Evolutionary conservation across 2,329 filamentous ascomycete genomes (phyloP), one percentile per base, ranked within the genome.

Genomic region (Fusarium sp.): DNA sequence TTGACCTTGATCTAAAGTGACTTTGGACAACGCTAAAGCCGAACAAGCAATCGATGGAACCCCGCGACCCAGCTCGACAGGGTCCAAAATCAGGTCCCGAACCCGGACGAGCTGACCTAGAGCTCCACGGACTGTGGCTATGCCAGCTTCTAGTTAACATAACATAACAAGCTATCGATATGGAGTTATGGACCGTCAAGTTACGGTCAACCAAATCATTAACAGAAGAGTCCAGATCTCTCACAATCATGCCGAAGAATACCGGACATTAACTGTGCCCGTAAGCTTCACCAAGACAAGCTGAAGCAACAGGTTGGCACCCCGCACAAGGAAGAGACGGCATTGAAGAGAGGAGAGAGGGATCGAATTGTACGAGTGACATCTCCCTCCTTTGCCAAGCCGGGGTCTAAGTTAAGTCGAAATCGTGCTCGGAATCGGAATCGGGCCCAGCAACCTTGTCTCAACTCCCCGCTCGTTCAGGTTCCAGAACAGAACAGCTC

Each of bases 81-180:
- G 73, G 73, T 69, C 66, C 63, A 55, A 50, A 52, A 60, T 40
- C 55, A 71, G 54, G 71, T 70, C 71, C 60, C 60, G 58, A 70
- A 66, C 72, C 74, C 63, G 66, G 73, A 54, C 66, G 50, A 76
- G 74, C 74, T 75, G 73, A 75, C 59, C 27, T 66, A 50, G 45
- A 68, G 60, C 68, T 55, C 56, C 45, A 56, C 55, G 51, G 43
- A 22, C 30, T 55, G 70, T 71, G 70, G 71, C 73, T 75, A 69
- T 75, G 71, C 59, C 50, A 44, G 61, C 57, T 66, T 27, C 15
- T 18, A 27, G 16, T 32, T 52, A 24, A 40, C 4, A 22, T 34
- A 52, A 24, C 25, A 38, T 24, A 20, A 51, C 62, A 25, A 54
- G 29, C 67, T 59, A 70, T 67, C n/a, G 56, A 56, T 49, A 49